Evolutionary conservation across 768 basidiomycete genomes (phyloP).

Genomic region (Suillus sp.): DNA sequence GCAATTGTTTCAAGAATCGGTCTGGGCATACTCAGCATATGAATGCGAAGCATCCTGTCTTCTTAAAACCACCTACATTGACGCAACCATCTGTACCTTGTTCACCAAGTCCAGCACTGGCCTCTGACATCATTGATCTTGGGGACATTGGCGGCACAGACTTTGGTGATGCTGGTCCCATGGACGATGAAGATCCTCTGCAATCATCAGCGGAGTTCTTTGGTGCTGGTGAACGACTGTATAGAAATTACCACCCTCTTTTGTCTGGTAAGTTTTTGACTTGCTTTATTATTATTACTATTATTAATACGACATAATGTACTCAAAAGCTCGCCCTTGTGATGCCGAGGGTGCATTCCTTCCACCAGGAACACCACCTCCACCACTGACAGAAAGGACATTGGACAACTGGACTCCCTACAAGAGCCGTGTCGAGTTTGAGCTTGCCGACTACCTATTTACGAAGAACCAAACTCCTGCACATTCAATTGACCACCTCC

Average conservation of each 20-base stretch:
- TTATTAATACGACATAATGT: too few species aligned
- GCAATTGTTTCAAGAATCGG: slow-evolving; percentile 8
- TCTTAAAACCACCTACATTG: too few species aligned
- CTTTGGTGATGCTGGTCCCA: too few species aligned
- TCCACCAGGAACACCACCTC: slow-evolving; percentile 13
- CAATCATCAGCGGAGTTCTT: background rate
- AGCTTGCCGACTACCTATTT: slow-evolving; percentile 14
- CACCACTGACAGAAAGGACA: background rate
- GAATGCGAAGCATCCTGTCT: background rate
- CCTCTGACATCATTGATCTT: too few species aligned
- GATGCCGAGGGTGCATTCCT: slow-evolving; percentile 11
- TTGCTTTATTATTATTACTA: too few species aligned
- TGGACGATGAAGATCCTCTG: too few species aligned
- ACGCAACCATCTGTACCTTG: background rate
- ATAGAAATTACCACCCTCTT: slow-evolving; percentile 15
- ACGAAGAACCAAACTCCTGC: slow-evolving; percentile 24
- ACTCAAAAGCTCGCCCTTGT: slow-evolving; percentile 7
- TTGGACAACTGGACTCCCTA: slow-evolving; percentile 20
- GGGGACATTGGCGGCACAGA: too few species aligned
- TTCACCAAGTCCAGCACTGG: too few species aligned
- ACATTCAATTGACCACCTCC: slow-evolving; percentile 29
- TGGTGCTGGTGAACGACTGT: background rate
- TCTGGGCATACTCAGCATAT: slow-evolving; percentile 3
- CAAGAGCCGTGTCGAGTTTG: slow-evolving; percentile 18
- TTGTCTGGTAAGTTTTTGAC: slow-evolving; percentile 2